Evolutionary conservation across 306 rosid species (phyloP), one percentile per base, ranked within the genome.

Genomic region (Castanospermum australe): DNA sequence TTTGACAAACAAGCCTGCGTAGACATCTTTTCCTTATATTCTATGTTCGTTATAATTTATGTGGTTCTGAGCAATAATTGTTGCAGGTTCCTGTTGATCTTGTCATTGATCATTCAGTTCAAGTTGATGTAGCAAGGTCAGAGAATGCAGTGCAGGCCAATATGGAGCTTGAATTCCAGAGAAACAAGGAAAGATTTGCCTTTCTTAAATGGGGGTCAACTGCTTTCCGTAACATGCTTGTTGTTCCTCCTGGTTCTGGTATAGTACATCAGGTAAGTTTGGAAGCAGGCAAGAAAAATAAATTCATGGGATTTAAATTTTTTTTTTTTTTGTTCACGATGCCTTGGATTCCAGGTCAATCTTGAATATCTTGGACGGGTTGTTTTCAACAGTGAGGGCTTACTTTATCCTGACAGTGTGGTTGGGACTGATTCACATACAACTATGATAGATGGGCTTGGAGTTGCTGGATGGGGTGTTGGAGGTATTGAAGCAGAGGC

Each of bases 381-480:
- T 81, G 99, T 96, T 79, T 96, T 96, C 88, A 96, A 93, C 90
- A 79, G 60, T 55, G 94, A 89, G 21, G 98, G 97, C 66, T 20
- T 96, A 60, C 99, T 96, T 73, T 96, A 96, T 82, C 99, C 99
- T 8, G 99, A 96, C 82, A 96, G 99, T 71, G 99, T 96, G 70
- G 99, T 96, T 83, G 99, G 99, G 80, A 96, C 99, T 71, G 99
- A 96, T 89, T 96, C 99, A 47, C 99, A 96, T 66, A 96, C 99
- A 75, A 93, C 99, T 73, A 96, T 96, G 99, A 96, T 96, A 24
- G 99, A 96, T 78, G 99, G 99, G 70, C 89, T 96, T 82, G 99
- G 99, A 54, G 99, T 96, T 80, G 98, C 99, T 77, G 99, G 99
- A 44, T 96, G 99, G 99, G 99, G 99, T 79, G 99, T 96, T 81